phyloP scores from a whole-genome alignment of 2,329 filamentous ascomycete genomes.

The Cladosporium sp. region DNA sequence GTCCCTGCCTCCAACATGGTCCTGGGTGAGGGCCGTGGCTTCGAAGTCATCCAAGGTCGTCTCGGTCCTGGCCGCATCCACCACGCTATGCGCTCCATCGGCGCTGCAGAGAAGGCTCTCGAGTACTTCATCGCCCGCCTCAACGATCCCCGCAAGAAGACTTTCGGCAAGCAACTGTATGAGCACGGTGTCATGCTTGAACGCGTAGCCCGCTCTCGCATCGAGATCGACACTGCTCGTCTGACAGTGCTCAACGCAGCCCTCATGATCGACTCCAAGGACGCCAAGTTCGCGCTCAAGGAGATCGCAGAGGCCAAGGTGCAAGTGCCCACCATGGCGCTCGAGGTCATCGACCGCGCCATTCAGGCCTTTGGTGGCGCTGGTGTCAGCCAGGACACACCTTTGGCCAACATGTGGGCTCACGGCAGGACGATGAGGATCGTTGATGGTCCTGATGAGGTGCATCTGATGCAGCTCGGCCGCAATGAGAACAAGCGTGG shows the following conservation, averaged over 20 bases:
- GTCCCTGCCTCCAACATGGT: constrained; percentile 81
- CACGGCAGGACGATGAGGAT: constrained; percentile 33
- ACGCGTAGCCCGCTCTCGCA: constrained; percentile 85
- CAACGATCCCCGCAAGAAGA: constrained; percentile 86
- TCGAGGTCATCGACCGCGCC: constrained; percentile 88
- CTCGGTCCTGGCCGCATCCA: constrained; percentile 95
- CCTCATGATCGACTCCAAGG: constrained; percentile 84
- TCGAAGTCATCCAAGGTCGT: constrained; percentile 97
- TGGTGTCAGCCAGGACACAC: constrained; percentile 91
- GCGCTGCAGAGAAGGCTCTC: constrained; percentile 81
- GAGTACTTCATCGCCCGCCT: constrained; percentile 93
- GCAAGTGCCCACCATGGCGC: constrained; percentile 73
- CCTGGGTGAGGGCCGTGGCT: constrained; percentile 87
- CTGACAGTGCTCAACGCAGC: constrained; percentile 91
- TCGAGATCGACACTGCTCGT: constrained; percentile 90
- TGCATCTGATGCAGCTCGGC: constrained; percentile 79
- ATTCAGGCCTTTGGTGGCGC: constrained; percentile 89
- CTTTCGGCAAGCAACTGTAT: constrained; percentile 81
- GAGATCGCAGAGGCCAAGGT: constrained; percentile 97
- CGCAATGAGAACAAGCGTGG: constrained; percentile 73
- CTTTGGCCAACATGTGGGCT: constrained; percentile 60
- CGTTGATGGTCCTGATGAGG: constrained; percentile 88
- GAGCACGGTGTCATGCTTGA: constrained; percentile 94
- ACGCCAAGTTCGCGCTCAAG: constrained; percentile 83
- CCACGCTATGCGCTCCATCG: constrained; percentile 94